Conservation (phyloP, 2,329 filamentous ascomycete species). For the Cladosporium phlei region DNA sequence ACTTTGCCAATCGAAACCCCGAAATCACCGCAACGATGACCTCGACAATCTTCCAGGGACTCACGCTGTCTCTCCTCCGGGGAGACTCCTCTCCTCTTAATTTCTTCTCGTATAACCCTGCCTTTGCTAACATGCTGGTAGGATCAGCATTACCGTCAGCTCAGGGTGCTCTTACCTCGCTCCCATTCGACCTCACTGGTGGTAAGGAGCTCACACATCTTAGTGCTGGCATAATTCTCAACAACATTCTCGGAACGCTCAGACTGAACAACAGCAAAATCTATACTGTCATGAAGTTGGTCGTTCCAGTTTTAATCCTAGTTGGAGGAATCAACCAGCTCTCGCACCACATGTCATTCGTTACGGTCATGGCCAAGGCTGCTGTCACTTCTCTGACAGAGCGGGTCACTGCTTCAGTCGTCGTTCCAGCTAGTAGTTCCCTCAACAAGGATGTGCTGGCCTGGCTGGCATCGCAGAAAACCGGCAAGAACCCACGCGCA, state of each 20-base stretch:
- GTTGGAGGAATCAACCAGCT: not conserved
- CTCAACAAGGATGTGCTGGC: not conserved
- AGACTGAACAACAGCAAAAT: not conserved
- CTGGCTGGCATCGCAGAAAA: not conserved
- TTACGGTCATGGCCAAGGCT: not conserved
- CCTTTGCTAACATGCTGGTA: no score
- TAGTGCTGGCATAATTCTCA: not conserved
- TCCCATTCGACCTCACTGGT: constrained; percentile 3
- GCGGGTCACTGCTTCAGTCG: not conserved
- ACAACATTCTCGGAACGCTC: constrained; percentile 2
- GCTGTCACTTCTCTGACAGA: not conserved
- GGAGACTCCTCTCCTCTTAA: no score
- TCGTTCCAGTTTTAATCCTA: not conserved
- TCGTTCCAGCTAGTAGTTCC: not conserved
- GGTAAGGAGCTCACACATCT: not conserved
- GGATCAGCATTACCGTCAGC: no score
- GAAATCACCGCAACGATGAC: no score
- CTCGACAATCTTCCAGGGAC: no score
- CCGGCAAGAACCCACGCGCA: not conserved
- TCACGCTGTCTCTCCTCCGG: no score
- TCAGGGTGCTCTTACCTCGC: no score
- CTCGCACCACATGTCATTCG: not conserved
- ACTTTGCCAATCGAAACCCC: no score
- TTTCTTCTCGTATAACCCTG: no score
- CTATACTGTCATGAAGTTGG: constrained; percentile 3